Base-by-base conservation (phyloP, 2,329 filamentous ascomycete genomes). In the Pestalotiopsis sp. region DNA sequence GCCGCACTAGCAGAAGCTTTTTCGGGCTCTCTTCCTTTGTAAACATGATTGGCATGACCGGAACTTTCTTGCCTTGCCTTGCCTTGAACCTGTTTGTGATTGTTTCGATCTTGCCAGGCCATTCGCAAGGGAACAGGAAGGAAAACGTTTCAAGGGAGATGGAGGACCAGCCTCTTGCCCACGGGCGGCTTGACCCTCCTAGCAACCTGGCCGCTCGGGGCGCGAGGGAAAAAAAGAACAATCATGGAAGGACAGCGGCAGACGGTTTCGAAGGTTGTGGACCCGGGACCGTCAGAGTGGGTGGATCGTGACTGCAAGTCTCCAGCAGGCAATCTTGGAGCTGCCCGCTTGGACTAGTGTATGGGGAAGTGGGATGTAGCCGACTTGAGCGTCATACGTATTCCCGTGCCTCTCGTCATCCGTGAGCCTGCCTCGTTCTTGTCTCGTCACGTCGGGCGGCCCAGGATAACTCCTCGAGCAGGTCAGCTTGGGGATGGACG, bases 351-450 rank as follows among this genome's bases (percentile, higher is more conserved):
- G 59, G 25, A 62, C 59, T 62, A 36, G 25, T 62, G 25, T 62
- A 62, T 64, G 61, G 61, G 61, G 61, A 64, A 64, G 61, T 62
- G 59, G 59, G 59, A 62, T 62, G 59, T 62, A 62, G 31, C 25
- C 31, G 59, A 62, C 59, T 38, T 36, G 25, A 31, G 25, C 57
- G 57, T 27, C 27, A n/a, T 36, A 62, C n/a, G 31, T 27, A 27
- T 36, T 20, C 17, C 20, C 20, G 14, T 52, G 7, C 20, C 17
- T 52, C 45, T n/a, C 45, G 7, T 52, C 14, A 20, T 23, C 14
- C 17, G 45, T 20, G 4, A 17, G 27, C 57, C 9, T 36, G 27
- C 57, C 23, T 59, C 27, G 57, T 27, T 59, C 27, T n/a, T 59
- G 57, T 59, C 57, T 27, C 23, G 23, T 12, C 23, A 59, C 12